Conservation (phyloP, 2,329 filamentous ascomycete genomes). For the Delphinella strobiligena region DNA sequence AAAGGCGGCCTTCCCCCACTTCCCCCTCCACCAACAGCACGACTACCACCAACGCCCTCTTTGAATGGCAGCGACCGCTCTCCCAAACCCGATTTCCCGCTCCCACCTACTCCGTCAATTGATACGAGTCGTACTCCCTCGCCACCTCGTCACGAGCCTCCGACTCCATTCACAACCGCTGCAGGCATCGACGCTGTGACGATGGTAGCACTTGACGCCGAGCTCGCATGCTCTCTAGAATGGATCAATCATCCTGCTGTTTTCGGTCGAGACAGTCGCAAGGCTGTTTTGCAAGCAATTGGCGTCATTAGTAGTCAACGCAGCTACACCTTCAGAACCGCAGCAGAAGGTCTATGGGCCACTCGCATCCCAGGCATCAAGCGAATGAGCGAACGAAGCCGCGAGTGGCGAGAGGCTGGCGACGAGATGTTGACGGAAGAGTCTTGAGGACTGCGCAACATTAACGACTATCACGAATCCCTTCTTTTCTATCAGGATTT, state of each 20-base stretch:
- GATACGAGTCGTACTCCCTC: slow-evolving; percentile 26
- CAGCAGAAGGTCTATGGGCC: slow-evolving; percentile 83
- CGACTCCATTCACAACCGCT: slow-evolving; percentile 42
- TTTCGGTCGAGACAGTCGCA: slow-evolving; percentile 85
- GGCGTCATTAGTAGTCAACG: slow-evolving; percentile 92
- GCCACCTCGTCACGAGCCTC: slow-evolving; percentile 21
- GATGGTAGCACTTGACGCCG: slow-evolving; percentile 77
- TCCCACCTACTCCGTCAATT: slow-evolving; percentile 9
- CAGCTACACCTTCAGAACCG: slow-evolving; percentile 83
- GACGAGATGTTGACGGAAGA: slow-evolving; percentile 40
- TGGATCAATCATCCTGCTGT: slow-evolving; percentile 97
- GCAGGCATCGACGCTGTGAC: slow-evolving; percentile 73
- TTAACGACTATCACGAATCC: too few relatives aligned
- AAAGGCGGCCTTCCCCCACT: slow-evolving; percentile 90
- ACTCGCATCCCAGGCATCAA: slow-evolving; percentile 70
- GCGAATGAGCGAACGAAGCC: slow-evolving; percentile 66
- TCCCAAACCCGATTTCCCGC: slow-evolving; percentile 12
- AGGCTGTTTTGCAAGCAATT: slow-evolving; percentile 91
- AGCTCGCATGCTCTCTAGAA: slow-evolving; percentile 80
- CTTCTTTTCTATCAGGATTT: too few relatives aligned
- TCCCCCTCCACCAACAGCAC: slow-evolving; percentile 44
- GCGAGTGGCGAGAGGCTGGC: slow-evolving; percentile 82
- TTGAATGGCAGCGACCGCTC: slow-evolving; percentile 9
- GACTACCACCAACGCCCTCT: slow-evolving; percentile 24
- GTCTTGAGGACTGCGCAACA: too few relatives aligned